Evolutionary conservation across 306 rosid genomes (phyloP), one percentile per base, ranked within the genome.

Genomic region (Cicer pinnatifidum): DNA sequence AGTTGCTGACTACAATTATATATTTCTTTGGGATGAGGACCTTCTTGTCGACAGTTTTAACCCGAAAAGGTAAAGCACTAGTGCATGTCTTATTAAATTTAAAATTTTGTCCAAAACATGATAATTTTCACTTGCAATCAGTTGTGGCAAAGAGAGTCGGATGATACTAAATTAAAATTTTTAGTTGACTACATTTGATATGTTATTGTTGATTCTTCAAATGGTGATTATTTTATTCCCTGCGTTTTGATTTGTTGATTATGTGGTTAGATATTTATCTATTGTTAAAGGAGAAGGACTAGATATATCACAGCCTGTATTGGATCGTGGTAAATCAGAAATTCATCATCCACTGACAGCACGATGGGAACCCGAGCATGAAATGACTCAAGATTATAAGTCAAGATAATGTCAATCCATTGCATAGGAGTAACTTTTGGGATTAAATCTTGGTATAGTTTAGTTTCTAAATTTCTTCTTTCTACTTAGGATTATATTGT

Each of bases 21-120:
- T 93, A 54, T 93, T 93, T 86, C 98, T 93, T 11, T 93, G 98
- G 98, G 98, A 93, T 13, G 98, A 93, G 75, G 98, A 93, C 81
- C 90, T 93, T 71, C 96, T 90, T 47, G 94, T 93, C 9, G 97
- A 93, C 66, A 80, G 86, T 80, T 93, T 93, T 74, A 79, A 91
- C 80, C 89, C 97, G 0, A 77, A 82, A 50, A 75, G 87, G 98
- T 93, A 73, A 69, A 59, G 28, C 28, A 54, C 65, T 23, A 63
- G 53, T 33, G 20, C 23, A 28, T 51, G 38, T 11, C 47, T 52
- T 48, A 1, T 47, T 39, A 58, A 73, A 38, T 47, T 68, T 35
- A 1, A 44, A 40, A 40, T 40, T 40, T 40, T 40, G 44, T 7
- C 44, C 8, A 8, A 28, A 28, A 40, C 44, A 40, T 40, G 1